phyloP scores from a whole-genome alignment of 2,329 filamentous ascomycete genomes.

The Talaromyces piceae region DNA sequence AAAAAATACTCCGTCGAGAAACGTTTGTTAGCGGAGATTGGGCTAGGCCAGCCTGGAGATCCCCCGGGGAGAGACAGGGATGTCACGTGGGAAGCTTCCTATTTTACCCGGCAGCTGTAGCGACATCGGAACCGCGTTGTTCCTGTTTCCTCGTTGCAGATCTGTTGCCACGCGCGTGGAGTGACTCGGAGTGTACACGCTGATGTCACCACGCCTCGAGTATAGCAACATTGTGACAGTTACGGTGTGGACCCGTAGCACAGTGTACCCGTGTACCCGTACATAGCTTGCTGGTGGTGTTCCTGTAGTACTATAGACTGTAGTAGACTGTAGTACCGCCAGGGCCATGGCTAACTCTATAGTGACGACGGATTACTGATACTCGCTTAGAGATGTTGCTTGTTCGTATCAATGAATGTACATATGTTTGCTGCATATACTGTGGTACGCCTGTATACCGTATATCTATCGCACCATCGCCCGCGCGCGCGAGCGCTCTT shows the following conservation, averaged over 20 bases:
- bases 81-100: neutral
- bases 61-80: neutral
- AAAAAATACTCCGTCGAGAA: too few species aligned
- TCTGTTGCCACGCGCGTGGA: too few species aligned
- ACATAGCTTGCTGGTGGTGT: too few species aligned
- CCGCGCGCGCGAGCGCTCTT: constrained; percentile 67
- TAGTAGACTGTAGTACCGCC: neutral
- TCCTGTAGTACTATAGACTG: too few species aligned
- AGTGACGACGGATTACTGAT: neutral
- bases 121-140: too few species aligned
- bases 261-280: too few species aligned
- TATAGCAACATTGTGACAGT: too few species aligned
- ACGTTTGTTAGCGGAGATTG: too few species aligned
- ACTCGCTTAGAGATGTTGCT: neutral
- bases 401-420: neutral
- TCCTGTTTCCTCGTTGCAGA: too few species aligned
- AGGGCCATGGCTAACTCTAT: neutral
- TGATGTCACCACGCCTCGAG: too few species aligned
- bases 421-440: neutral
- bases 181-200: too few species aligned
- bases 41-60: neutral
- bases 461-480: constrained; percentile 48
- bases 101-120: neutral
- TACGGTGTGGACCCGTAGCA: too few species aligned
- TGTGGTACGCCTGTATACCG: neutral